phyloP scores from a whole-genome alignment of 345 rosid species.

The Anacardium occidentale region DNA sequence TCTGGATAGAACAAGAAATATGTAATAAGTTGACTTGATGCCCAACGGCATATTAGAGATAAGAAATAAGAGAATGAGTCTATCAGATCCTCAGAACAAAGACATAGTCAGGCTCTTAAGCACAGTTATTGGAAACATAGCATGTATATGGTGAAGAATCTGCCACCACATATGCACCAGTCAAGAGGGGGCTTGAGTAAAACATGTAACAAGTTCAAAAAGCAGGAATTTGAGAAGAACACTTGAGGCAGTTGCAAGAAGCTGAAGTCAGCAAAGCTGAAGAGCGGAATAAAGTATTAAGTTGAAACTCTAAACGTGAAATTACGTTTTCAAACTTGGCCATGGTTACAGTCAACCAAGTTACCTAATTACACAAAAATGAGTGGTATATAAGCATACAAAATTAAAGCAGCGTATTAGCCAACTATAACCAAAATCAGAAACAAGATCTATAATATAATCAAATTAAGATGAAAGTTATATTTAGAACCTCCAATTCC shows the following conservation, averaged over 20 bases:
- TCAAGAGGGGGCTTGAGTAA: slow-evolving; percentile 35
- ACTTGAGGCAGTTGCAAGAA: slow-evolving; percentile 6
- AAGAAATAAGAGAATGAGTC: slow-evolving; percentile 17
- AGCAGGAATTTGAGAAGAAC: slow-evolving; percentile 15
- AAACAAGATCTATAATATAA: neutral
- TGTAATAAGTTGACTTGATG: slow-evolving; percentile 20
- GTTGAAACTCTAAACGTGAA: neutral
- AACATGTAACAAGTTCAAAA: slow-evolving; percentile 18
- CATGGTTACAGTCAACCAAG: slow-evolving; percentile 13
- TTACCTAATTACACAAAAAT: neutral
- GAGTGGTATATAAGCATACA: neutral
- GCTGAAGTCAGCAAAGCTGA: neutral
- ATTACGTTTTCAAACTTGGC: neutral
- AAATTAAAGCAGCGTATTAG: neutral
- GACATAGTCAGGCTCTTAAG: slow-evolving; percentile 41
- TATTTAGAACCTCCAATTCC: slow-evolving; percentile 58
- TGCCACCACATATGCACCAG: slow-evolving; percentile 72
- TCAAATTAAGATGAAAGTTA: slow-evolving; percentile 19
- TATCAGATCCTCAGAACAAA: slow-evolving; percentile 34
- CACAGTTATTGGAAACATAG: slow-evolving; percentile 51
- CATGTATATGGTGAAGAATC: slow-evolving; percentile 62
- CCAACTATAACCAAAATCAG: neutral
- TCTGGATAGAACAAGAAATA: slow-evolving; percentile 33
- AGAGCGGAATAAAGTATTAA: neutral
- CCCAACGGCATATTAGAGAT: neutral